phyloP scores from a whole-genome alignment of 257 asterid genomes.

The Anisodus acutangulus region DNA sequence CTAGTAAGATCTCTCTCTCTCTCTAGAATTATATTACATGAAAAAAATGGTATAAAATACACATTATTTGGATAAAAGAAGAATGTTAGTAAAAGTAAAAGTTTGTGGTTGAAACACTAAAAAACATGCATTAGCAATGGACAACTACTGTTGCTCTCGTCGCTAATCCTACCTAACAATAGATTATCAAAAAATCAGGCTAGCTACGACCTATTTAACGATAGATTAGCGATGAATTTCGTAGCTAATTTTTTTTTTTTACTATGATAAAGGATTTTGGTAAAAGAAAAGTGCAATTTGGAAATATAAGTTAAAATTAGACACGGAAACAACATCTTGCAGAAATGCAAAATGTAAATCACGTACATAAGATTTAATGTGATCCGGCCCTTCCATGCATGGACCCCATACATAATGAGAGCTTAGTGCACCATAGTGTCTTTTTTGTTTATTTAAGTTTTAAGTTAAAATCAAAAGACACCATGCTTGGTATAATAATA shows the following conservation, averaged over 20 bases:
- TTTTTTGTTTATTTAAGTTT: not conserved
- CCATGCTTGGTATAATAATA: too few species aligned
- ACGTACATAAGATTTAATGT: not conserved
- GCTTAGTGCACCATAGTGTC: not conserved
- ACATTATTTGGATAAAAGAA: not conserved
- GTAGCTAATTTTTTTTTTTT: not conserved
- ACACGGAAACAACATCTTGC: not conserved
- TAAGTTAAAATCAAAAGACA: not conserved
- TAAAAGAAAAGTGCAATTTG: not conserved
- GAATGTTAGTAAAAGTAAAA: not conserved
- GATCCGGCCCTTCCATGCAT: not conserved
- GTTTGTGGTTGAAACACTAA: not conserved
- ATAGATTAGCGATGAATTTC: not conserved
- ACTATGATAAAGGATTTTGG: not conserved
- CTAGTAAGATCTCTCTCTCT: conserved; percentile 35
- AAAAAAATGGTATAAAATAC: not conserved
- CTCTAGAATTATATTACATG: not conserved
- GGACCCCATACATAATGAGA: not conserved
- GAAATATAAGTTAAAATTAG: not conserved
- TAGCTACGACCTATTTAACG: not conserved
- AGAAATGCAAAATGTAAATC: not conserved
- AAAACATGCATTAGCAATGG: not conserved
- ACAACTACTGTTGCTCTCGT: not conserved
- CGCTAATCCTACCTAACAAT: not conserved
- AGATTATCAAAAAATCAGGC: not conserved